A percentile compares a stretch with the other conserved stretches of the same genome.
Evolutionary conservation across 306 rosid genomes (phyloP).

Genomic region (Cicer pinnatifidum): DNA sequence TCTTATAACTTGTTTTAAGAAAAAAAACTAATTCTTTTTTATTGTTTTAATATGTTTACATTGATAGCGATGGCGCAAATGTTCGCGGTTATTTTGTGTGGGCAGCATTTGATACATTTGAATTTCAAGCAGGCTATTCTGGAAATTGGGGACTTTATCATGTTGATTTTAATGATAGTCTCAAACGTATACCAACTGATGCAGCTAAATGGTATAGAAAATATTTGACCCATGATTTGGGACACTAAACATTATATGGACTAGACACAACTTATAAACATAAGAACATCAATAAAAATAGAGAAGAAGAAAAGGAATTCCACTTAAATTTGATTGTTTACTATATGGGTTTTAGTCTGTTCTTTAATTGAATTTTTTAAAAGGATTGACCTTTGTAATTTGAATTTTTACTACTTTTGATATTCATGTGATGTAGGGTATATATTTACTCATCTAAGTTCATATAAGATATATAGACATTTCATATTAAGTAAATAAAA

Average conservation of each 20-base stretch:
- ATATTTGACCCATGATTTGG: background rate
- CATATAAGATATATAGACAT: too few species aligned
- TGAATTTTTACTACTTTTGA: too few species aligned
- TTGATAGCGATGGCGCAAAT: slow-evolving; percentile 40
- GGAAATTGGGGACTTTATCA: slow-evolving; percentile 38
- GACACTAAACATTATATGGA: background rate
- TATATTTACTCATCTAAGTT: too few species aligned
- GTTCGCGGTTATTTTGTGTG: slow-evolving; percentile 47
- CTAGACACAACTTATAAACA: too few species aligned
- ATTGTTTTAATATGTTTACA: background rate
- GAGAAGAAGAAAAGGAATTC: background rate
- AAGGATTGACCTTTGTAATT: too few species aligned
- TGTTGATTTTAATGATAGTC: slow-evolving; percentile 38
- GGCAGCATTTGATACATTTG: slow-evolving; percentile 41
- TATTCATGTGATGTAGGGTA: too few species aligned
- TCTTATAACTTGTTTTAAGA: too few species aligned
- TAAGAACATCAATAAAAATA: too few species aligned
- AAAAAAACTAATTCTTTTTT: background rate
- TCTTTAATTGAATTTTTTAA: too few species aligned
- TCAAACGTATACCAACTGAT: slow-evolving; percentile 18
- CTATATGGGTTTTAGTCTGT: too few species aligned
- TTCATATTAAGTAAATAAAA: too few species aligned
- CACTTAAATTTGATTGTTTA: too few species aligned
- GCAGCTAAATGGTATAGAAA: slow-evolving; percentile 28
- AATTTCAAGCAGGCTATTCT: slow-evolving; percentile 35